Evolutionary conservation across 306 rosid species (phyloP).

Genomic region (Medicago ruthenica): DNA sequence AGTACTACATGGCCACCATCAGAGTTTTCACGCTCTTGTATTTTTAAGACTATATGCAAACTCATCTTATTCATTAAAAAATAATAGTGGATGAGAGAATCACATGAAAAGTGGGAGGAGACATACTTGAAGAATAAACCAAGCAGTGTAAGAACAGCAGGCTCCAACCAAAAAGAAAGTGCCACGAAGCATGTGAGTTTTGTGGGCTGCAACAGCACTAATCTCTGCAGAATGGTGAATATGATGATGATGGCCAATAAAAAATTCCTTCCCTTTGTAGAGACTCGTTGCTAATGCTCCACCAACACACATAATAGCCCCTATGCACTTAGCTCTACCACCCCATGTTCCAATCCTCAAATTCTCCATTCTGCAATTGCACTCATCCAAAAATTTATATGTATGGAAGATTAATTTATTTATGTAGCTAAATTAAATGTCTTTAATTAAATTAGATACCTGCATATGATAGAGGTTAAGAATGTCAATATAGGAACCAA

Average conservation of each 20-base stretch:
- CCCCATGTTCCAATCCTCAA: constrained; percentile 37
- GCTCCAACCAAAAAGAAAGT: constrained; percentile 54
- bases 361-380: constrained; percentile 56
- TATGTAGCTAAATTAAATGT: background rate
- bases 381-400: background rate
- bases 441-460: constrained; percentile 35
- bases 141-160: constrained; percentile 58
- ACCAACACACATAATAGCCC: constrained; percentile 63
- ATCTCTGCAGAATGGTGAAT: background rate
- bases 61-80: too few species aligned
- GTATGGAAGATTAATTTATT: background rate
- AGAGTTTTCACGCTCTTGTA: background rate
- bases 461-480: constrained; percentile 42
- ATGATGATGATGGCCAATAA: constrained; percentile 42
- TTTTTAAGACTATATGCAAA: too few species aligned
- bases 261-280: constrained; percentile 59
- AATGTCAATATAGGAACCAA: constrained; percentile 51
- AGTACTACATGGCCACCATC: too few species aligned
- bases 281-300: constrained; percentile 60
- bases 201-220: background rate
- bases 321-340: constrained; percentile 54
- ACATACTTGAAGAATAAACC: constrained; percentile 68
- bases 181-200: constrained; percentile 60
- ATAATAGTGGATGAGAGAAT: too few species aligned
- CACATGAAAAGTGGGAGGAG: background rate